Base-by-base conservation (phyloP, 805 yeast genomes). In the Ogataea degrootiae region DNA sequence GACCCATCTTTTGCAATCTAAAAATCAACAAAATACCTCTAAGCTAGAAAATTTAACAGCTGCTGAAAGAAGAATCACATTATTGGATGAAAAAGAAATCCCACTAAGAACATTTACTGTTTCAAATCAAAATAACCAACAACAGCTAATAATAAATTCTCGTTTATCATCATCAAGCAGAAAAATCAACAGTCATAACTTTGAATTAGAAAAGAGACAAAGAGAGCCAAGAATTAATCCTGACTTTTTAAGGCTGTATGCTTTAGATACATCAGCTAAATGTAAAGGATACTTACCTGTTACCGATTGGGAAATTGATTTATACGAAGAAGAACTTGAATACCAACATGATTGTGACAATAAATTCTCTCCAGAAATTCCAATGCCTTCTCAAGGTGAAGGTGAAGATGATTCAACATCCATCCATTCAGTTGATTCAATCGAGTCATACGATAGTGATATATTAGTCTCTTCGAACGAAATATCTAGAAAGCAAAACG, bases 191-290 rank as follows among this genome's bases (percentile, higher is more conserved):
- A 37, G 21, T 37, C 23, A 21, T n/a, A 37, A 16, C 8, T 39
- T 39, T 17, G 26, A 39, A 26, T 14, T 23, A 22, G 42, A 37
- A 38, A 19, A 15, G n/a, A 42, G 58, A 35, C 41, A 53, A 2
- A 62, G 83, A 47, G 82, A 78, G 47, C 69, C 72, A 35, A 66
- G 84, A 39, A 64, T 76, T 21, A 79, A 79, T 56, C 59, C 78
- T 4, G 60, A 65, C 29, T 79, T 77, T 47, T 60, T 79, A n/a
- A 59, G 76, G 37, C 57, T 74, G 21, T 79, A 78, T 53, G 75
- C 83, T 0, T 63, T 70, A 39, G 81, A 78, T 55, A 68, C 65
- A 41, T 61, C 68, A 11, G 74, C 40, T 54, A 79, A 49, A 44
- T 52, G 19, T 8, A 59, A 61, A 7, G 71, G 71, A 0, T 46